These are phyloP conservation scores for Phtheirospermum japonicum DNA, from an alignment of 257 asterid species.

Conservation along the genomic window DNA sequence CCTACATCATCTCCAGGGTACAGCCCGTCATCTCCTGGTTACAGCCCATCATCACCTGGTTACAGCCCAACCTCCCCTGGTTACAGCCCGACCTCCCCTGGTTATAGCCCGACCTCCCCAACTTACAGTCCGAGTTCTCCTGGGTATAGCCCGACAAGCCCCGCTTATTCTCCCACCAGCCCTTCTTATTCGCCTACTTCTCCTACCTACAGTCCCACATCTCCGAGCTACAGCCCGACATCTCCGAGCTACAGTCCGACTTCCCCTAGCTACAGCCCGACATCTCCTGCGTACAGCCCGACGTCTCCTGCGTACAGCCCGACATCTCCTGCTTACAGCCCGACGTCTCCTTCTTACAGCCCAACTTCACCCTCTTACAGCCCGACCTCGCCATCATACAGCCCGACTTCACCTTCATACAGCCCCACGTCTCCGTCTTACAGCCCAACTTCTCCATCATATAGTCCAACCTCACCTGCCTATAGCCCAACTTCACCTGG, in stretches of 20 bases:
- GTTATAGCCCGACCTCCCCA: slow-evolving; percentile 89
- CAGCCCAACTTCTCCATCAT: slow-evolving; percentile 82
- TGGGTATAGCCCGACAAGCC: slow-evolving; percentile 90
- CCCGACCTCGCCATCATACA: slow-evolving; percentile 79
- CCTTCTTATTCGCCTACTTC: slow-evolving; percentile 90
- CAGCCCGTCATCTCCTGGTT: slow-evolving; percentile 67
- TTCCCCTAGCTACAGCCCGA: slow-evolving; percentile 70
- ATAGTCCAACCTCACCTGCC: slow-evolving; percentile 69
- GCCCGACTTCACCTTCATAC: slow-evolving; percentile 85
- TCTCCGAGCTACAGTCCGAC: slow-evolving; percentile 91
- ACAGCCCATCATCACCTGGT: slow-evolving; percentile 88
- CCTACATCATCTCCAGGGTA: slow-evolving; percentile 84
- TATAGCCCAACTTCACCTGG: slow-evolving; percentile 87
- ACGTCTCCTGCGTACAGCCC: slow-evolving; percentile 89
- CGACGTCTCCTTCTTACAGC: slow-evolving; percentile 77
- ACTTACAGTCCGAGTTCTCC: slow-evolving; percentile 93
- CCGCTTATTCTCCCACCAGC: slow-evolving; percentile 91
- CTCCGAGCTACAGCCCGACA: slow-evolving; percentile 79
- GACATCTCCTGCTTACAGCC: slow-evolving; percentile 85
- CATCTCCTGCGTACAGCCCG: slow-evolving; percentile 88
- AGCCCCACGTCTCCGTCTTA: slow-evolving; percentile 90
- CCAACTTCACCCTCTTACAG: slow-evolving; percentile 82
- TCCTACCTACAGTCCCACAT: slow-evolving; percentile 69
- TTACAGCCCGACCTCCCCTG: slow-evolving; percentile 85
- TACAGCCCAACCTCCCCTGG: slow-evolving; percentile 88